Evolutionary conservation across 768 basidiomycete species (phyloP).

Genomic region (Calvatia gigantea): DNA sequence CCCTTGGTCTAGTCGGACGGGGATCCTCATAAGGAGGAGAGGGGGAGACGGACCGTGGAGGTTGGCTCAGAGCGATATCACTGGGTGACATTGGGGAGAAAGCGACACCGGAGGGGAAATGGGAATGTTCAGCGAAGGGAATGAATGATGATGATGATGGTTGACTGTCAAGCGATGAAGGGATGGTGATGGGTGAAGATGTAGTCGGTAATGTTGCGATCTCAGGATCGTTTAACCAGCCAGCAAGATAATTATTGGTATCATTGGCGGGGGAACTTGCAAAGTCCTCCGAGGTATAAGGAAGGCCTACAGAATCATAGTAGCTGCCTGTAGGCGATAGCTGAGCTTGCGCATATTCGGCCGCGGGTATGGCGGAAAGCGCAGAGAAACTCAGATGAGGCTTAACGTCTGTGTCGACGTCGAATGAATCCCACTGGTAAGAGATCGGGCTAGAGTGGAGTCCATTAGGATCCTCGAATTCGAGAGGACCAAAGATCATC

Average conservation of each 20-base stretch:
- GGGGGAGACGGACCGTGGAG: slow-evolving; percentile 62
- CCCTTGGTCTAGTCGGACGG: slow-evolving; percentile 36
- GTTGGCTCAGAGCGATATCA: slow-evolving; percentile 55
- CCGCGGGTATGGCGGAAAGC: slow-evolving; percentile 23
- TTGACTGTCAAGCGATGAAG: slow-evolving; percentile 39
- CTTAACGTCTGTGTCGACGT: slow-evolving; percentile 40
- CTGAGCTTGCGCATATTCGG: slow-evolving; percentile 34
- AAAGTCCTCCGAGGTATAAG: slow-evolving; percentile 36
- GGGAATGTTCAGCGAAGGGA: slow-evolving; percentile 41
- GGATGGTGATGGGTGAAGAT: slow-evolving; percentile 65
- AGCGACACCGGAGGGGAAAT: slow-evolving; percentile 44
- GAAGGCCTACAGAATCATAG: slow-evolving; percentile 36
- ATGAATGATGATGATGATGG: slow-evolving; percentile 41
- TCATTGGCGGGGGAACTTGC: slow-evolving; percentile 44
- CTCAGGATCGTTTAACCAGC: slow-evolving; percentile 67
- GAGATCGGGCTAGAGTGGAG: slow-evolving; percentile 23
- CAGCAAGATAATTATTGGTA: slow-evolving; percentile 37
- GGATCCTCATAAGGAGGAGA: slow-evolving; percentile 49
- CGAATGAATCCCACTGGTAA: slow-evolving; percentile 34
- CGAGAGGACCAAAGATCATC: slow-evolving; percentile 57
- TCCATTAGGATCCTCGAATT: slow-evolving; percentile 45
- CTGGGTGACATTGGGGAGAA: slow-evolving; percentile 49
- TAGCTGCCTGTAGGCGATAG: slow-evolving; percentile 35
- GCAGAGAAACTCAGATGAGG: slow-evolving; percentile 34
- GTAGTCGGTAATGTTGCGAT: slow-evolving; percentile 27